Evolutionary conservation across 164 flowering plant genomes (phyloP), one percentile per base, ranked within the genome.

Genomic region (Aristolochia californica): DNA sequence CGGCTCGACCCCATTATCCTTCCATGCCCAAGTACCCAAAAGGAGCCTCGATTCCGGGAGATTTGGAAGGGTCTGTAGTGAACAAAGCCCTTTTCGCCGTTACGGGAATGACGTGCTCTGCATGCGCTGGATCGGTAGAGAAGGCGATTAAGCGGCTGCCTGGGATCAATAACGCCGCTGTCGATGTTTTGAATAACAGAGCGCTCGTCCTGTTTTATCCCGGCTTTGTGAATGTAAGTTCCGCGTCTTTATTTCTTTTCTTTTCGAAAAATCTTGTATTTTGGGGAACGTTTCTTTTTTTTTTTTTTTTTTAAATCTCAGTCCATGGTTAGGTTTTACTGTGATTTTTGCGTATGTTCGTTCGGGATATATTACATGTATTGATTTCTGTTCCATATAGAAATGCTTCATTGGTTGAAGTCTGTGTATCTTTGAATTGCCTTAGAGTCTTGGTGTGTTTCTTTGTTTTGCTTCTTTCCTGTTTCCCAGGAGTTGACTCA

Each of bases 51-150:
- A 66, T 14, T 27, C 53, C 63, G 49, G 77, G 66, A 8, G 43
- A n/a, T 22, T 43, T 63, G 45, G 59, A 50, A 18, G 78, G 77
- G 13, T 66, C 73, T 5, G 81, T 56, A n/a, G 54, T 51, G 12
- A 55, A 18, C 10, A 81, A 57, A 45, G 82, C 80, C 10, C 62
- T 84, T 68, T 86, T 83, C 48, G 74, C 83, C 0, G 95, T 89
- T 10, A 62, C 62, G 9, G 97, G 95, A 24, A 89, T 89, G 97
- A 80, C 86, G 0, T 89, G 95, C 60, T 77, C 95, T 14, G 95
- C 97, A 14, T 89, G 95, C 53, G 95, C 95, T 18, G 91, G 81
- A 1, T 86, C 97, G 0, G 83, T 86, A 21, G 95, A 86, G 70
- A 90, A 82, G 61, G 88, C 93, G 23, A 60, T 90, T 62, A 90